These are phyloP conservation scores for Coelastrella sp. DNA, from an alignment of 139 green algal species.

Conservation along the genomic window DNA sequence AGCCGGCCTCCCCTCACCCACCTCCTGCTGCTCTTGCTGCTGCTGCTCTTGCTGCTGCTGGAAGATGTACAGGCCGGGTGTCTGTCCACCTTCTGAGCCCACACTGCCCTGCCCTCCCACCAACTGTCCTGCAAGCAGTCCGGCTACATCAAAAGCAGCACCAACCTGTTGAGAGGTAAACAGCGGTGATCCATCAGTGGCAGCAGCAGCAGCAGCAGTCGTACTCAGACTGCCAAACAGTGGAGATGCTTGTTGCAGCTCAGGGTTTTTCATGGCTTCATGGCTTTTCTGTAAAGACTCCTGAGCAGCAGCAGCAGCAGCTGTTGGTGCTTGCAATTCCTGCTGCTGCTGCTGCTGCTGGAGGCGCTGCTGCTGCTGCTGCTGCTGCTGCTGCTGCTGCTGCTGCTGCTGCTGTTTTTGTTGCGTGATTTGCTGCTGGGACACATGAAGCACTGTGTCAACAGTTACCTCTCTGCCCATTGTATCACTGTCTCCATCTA, in stretches of 20 bases:
- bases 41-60: conserved; percentile 10
- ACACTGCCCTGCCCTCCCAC: neutral
- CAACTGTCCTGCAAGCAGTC: neutral
- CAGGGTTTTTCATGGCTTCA: no score
- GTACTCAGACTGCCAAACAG: neutral
- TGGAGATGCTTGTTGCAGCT: no score
- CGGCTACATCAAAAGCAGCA: conserved; percentile 18
- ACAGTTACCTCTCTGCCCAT: neutral
- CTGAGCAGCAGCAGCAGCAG: neutral
- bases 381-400: neutral
- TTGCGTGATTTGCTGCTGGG: neutral
- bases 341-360: neutral
- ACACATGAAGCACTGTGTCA: neutral
- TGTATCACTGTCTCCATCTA: no score
- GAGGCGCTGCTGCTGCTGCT: neutral
- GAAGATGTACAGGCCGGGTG: no score
- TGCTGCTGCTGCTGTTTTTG: neutral
- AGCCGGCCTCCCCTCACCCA: no score
- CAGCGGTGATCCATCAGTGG: neutral
- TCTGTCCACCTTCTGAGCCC: neutral
- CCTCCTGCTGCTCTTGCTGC: neutral
- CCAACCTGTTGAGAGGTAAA: neutral
- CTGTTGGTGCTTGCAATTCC: neutral
- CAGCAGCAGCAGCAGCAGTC: neutral
- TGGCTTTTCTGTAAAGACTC: neutral